phyloP scores from a whole-genome alignment of 2,329 filamentous ascomycete species.

The Penicillium corylophilum region DNA sequence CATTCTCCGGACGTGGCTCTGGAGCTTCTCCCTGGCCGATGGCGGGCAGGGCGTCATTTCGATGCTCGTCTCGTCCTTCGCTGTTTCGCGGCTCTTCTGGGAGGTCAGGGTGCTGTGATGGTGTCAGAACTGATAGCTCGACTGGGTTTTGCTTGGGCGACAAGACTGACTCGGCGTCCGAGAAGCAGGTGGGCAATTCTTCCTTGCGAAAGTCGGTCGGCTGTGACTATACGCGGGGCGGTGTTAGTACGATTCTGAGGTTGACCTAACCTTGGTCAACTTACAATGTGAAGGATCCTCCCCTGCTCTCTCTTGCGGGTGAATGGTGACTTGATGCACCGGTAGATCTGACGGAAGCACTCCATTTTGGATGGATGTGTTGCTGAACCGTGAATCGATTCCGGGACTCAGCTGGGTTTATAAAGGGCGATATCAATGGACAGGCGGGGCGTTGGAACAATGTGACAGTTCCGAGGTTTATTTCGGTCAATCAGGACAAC shows the following conservation, averaged over 20 bases:
- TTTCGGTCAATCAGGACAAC: constrained; percentile 2
- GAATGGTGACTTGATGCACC: constrained; percentile 36
- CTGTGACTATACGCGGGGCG: constrained; percentile 32
- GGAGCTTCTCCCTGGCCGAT: constrained; percentile 31
- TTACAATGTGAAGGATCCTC: constrained; percentile 38
- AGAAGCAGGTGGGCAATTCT: constrained; percentile 40
- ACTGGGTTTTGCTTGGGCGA: constrained; percentile 15
- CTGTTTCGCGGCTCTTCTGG: constrained; percentile 30
- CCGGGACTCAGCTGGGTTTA: constrained; percentile 1
- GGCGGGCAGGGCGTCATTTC: constrained; percentile 26
- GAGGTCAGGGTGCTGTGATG: constrained; percentile 35
- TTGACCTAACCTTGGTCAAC: too few species aligned
- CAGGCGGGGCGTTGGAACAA: background rate
- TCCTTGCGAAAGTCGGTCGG: constrained; percentile 47
- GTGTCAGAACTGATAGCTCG: constrained; percentile 28
- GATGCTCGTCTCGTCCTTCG: constrained; percentile 29
- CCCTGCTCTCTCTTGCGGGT: constrained; percentile 27
- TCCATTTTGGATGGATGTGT: constrained; percentile 26
- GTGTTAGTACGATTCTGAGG: constrained; percentile 9
- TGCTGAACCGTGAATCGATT: background rate
- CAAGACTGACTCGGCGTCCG: constrained; percentile 39
- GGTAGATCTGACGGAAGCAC: constrained; percentile 38
- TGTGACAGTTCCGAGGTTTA: background rate
- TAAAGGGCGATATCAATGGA: constrained; percentile 2
- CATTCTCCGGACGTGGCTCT: constrained; percentile 30